Evolutionary conservation across 1,284 basidiomycete species (phyloP).

Genomic region (Sporisorium graminicola): DNA sequence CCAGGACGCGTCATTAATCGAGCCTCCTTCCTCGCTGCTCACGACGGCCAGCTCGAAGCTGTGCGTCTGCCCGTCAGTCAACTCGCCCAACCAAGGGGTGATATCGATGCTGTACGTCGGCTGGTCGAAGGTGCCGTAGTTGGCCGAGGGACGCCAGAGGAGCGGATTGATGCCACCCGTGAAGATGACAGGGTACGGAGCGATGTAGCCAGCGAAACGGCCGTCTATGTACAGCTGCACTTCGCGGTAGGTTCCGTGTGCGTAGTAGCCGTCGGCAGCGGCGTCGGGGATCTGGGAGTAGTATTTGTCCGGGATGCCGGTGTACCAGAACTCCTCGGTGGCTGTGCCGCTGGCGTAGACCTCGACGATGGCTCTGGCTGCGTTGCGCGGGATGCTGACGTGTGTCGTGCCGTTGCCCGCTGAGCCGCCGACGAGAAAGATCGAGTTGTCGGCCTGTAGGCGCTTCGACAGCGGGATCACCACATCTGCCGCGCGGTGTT

Average conservation of each 20-base stretch:
- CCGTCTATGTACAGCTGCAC: slow-evolving; percentile 82
- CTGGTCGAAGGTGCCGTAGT: slow-evolving; percentile 82
- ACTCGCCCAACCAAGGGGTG: slow-evolving; percentile 80
- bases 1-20: slow-evolving; percentile 79
- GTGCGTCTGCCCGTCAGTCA: slow-evolving; percentile 79
- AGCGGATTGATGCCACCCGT: slow-evolving; percentile 82
- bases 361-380: slow-evolving; percentile 51
- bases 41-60: slow-evolving; percentile 79
- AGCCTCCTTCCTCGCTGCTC: slow-evolving; percentile 77
- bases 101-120: slow-evolving; percentile 83
- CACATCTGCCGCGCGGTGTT: slow-evolving; percentile 19
- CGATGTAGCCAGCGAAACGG: slow-evolving; percentile 78
- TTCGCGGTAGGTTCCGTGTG: slow-evolving; percentile 77
- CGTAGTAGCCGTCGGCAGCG: slow-evolving; percentile 72
- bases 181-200: slow-evolving; percentile 83
- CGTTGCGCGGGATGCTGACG: slow-evolving; percentile 36
- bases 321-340: slow-evolving; percentile 74
- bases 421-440: slow-evolving; percentile 37
- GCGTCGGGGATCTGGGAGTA: slow-evolving; percentile 74
- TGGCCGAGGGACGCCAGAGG: slow-evolving; percentile 82
- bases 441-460: slow-evolving; percentile 19
- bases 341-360: slow-evolving; percentile 53
- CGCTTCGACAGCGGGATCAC: slow-evolving; percentile 54
- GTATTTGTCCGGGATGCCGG: slow-evolving; percentile 77
- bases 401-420: slow-evolving; percentile 33